Base-by-base conservation (phyloP, 805 yeast genomes). In the Sugiyamaella mastotermitis region DNA sequence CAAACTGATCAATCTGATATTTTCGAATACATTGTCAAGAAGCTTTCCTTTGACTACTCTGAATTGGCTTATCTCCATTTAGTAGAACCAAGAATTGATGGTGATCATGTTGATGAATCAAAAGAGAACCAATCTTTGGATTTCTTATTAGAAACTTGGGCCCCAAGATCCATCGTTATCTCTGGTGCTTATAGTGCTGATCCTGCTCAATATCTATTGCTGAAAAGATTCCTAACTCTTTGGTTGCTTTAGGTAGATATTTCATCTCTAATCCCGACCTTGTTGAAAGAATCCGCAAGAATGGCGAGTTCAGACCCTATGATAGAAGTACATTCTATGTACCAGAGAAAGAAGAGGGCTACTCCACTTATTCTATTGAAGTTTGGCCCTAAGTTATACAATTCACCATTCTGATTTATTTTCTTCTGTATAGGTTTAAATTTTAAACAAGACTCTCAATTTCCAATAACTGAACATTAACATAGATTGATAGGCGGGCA, bases 201-300 rank as follows among this genome's bases (percentile, higher is more conserved):
- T n/a, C n/a, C n/a, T n/a, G n/a, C n/a, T n/a, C n/a, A n/a, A n/a
- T n/a, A n/a, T n/a, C 20, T 31, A 17, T 22, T 20, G 56, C 62
- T 19, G 60, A 62, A 26, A 43, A 25, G 9, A 42, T 43, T 26
- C 35, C 42, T 32, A 20, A 33, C 17, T 26, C 47, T 8, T 24
- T 64, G 29, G 48, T 68, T 23, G 73, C 65, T 1, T 53, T 63
- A 42, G 79, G 79, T 22, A 65, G 80, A 45, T 60, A 56, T 40
- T 74, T 65, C 54, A 67, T 71, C 35, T 56, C 78, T 20, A 76
- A 76, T 57, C 80, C 82, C 1, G 82, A 77, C 50, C 50, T 77
- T 22, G 69, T 66, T 15, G 49, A 57, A 11, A 60, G 76, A 43
- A 39, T 76, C 28, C 55, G 62, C 42, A 55, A 68, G 22, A 67